Base-by-base conservation (phyloP, 129 eudicot genomes). In the Oenanthe sinensis region DNA sequence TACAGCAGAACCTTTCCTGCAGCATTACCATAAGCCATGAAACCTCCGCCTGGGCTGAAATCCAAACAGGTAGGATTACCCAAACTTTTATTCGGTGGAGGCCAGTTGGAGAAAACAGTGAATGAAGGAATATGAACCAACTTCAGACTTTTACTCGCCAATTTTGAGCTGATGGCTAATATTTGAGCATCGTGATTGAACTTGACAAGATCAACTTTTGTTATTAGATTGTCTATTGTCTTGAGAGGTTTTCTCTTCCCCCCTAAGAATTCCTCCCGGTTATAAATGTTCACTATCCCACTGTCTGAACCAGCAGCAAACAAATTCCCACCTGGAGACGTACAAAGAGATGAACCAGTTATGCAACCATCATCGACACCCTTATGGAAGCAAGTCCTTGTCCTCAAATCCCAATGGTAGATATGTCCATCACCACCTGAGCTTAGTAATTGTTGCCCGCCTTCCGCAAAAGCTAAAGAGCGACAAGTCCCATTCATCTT, bases 51-150 rank as follows among this genome's bases (percentile, higher is more conserved):
- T 0, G 97, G 98, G 76, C 98, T 95, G 77, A 95, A 95, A 77
- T 95, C 97, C 89, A 94, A 46, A 79, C 98, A 91, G 9, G 87
- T 82, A 0, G 98, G 92, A 71, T 87, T 75, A 33, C 81, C 81
- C 79, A 93, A 47, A 1, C 82, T 46, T 80, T 76, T 68, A 52
- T 88, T 91, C 19, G 85, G 73, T 8, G 91, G 93, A 4, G 98
- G 98, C 98, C 98, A 95, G 83, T 91, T 91, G 3, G 98, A 95
- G 85, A 95, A 95, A 60, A 91, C 92, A 6, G 94, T 95, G 62
- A 84, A 87, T 5, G 98, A 95, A 11, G 98, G 98, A 24, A 90
- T 45, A 70, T 95, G 98, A 62, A 95, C 82, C 91, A 95, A 77
- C 80, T 95, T 95, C 75, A 91, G 67, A 42, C 92, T 87, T 83